Conservation (phyloP, 139 green algal genomes). For the Klebsormidium nitens region DNA sequence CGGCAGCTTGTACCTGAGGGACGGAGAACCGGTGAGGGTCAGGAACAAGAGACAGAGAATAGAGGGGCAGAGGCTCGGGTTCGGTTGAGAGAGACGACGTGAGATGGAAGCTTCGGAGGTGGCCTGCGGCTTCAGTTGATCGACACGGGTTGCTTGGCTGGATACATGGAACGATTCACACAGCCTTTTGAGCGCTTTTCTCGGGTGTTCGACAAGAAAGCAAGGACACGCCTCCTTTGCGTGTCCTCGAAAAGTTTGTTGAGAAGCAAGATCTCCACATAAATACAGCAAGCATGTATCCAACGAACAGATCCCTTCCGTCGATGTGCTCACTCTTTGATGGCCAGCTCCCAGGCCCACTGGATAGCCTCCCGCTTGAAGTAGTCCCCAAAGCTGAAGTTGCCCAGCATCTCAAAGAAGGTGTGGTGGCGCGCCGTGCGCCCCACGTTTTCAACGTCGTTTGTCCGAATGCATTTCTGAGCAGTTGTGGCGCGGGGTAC, state of each 20-base stretch:
- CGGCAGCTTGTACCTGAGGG: constrained; percentile 49
- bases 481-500: constrained; percentile 71
- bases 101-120: no score
- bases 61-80: neutral
- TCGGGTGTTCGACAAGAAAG: no score
- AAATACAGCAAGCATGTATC: no score
- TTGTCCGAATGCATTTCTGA: constrained; percentile 94
- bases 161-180: no score
- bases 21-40: neutral
- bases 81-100: neutral
- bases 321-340: constrained; percentile 56
- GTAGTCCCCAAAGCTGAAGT: constrained; percentile 95
- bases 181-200: no score
- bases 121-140: no score
- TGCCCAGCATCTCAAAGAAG: constrained; percentile 96
- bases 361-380: constrained; percentile 84
- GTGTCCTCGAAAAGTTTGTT: no score
- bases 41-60: neutral
- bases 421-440: constrained; percentile 90
- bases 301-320: no score
- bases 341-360: constrained; percentile 87
- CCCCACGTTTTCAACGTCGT: constrained; percentile 95
- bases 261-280: no score
- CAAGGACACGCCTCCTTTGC: no score
- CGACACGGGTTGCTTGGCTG: no score